phyloP scores from a whole-genome alignment of 1,284 basidiomycete species.

The Cryptococcus depauperatus region DNA sequence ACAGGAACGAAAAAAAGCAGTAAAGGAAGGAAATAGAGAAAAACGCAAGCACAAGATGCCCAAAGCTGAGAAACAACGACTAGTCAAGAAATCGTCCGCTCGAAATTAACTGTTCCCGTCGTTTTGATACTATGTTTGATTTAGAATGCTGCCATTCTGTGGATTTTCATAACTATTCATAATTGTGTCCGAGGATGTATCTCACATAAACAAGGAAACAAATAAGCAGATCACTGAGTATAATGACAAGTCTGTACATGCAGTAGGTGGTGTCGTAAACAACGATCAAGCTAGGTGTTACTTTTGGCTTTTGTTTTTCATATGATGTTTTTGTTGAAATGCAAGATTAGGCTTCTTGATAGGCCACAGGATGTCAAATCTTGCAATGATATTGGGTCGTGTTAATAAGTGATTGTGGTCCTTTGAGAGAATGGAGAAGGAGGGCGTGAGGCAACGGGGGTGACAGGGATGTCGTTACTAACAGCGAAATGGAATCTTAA shows the following conservation, averaged over 20 bases:
- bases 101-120: no score
- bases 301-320: no score
- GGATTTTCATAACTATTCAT: not conserved
- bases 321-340: no score
- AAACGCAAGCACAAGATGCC: conserved; percentile 86
- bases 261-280: no score
- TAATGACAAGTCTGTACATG: no score
- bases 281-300: no score
- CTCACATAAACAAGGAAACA: no score
- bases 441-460: conserved; percentile 36
- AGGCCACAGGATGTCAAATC: no score
- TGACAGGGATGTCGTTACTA: conserved; percentile 21
- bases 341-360: no score
- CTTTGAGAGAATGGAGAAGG: conserved; percentile 24
- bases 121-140: no score
- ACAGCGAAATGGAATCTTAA: conserved; percentile 44
- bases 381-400: conserved; percentile 2
- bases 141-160: not conserved
- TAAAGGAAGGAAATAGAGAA: conserved; percentile 78
- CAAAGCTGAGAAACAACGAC: conserved; percentile 81
- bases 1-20: conserved; percentile 79
- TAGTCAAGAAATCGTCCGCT: conserved; percentile 53
- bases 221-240: no score
- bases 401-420: conserved; percentile 6
- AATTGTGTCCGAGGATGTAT: no score